Evolutionary conservation across 345 rosid species (phyloP).

Genomic region (Brassica napus): DNA sequence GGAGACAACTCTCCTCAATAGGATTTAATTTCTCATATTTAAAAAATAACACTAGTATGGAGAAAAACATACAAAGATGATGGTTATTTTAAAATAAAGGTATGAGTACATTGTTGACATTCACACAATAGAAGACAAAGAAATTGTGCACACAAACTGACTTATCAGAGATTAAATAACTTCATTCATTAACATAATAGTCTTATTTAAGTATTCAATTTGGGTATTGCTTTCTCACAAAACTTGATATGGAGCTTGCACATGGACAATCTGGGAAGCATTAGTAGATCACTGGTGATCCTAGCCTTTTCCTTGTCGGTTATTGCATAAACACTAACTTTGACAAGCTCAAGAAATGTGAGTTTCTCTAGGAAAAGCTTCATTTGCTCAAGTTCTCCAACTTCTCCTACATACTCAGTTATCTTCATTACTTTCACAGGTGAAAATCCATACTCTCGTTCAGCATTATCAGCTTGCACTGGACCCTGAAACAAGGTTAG

Average conservation of each 20-base stretch:
- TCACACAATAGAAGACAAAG: neutral
- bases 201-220: neutral
- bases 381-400: neutral
- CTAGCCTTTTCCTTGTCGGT: neutral
- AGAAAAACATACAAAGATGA: neutral
- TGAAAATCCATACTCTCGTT: neutral
- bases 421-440: slow-evolving; percentile 3
- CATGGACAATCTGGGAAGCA: neutral
- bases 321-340: neutral
- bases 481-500: slow-evolving; percentile 3
- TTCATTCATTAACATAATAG: neutral
- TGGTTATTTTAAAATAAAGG: neutral
- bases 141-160: neutral
- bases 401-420: neutral
- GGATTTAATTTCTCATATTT: neutral
- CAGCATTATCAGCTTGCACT: neutral
- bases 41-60: neutral
- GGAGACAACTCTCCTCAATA: neutral
- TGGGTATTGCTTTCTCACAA: neutral
- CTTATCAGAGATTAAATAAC: neutral
- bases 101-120: neutral
- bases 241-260: neutral
- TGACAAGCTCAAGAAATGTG: neutral
- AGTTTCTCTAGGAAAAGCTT: neutral
- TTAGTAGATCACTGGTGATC: neutral